Base-by-base conservation (phyloP, 2,329 filamentous ascomycete species). In the Blastomyces emzantsi region DNA sequence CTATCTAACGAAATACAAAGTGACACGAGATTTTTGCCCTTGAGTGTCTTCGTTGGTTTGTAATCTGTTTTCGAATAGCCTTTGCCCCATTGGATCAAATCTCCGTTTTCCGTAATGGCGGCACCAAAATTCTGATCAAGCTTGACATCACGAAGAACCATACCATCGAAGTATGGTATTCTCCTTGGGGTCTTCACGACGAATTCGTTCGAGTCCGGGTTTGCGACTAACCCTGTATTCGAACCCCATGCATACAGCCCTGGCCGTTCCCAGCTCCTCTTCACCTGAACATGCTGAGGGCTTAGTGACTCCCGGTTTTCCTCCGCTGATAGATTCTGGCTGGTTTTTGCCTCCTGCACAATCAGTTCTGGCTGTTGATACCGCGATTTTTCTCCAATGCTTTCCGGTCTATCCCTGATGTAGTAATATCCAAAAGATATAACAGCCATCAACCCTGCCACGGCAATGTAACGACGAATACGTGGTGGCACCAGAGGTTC, bases 201-300 rank as follows among this genome's bases (percentile, higher is more conserved):
- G 39, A 80, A 79, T 62, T 96, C 92, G 61, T 88, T 83, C 9
- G 89, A 93, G 66, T 89, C 87, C 0, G 92, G 92, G 52, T 92
- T 92, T 47, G 90, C 90, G n/a, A 96, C 92, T 69, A 84, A 84
- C 65, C 92, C 90, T 19, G 81, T 80, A 71, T 99, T 99, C 22
- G 89, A 91, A 0, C 94, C 94, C 93, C 94, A 99, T 5, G 89
- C 86, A 76, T 96, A 97, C 0, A 97, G 89, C 1, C 92, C 94
- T 0, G 94, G 93, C 65, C 90, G 87, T 75, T 86, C 85, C 80
- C 85, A 83, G 75, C 90, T 95, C 72, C 85, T 86, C 78, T 90
- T 91, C 64, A 96, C 89, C 78, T 97, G 93, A 6, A 90, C 78
- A 76, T 96, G 91, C 73, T 96, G 90, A 13, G 89, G 90, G 72